These are phyloP conservation scores for Linum lewisii DNA, from an alignment of 345 rosid genomes.

Conservation along the genomic window DNA sequence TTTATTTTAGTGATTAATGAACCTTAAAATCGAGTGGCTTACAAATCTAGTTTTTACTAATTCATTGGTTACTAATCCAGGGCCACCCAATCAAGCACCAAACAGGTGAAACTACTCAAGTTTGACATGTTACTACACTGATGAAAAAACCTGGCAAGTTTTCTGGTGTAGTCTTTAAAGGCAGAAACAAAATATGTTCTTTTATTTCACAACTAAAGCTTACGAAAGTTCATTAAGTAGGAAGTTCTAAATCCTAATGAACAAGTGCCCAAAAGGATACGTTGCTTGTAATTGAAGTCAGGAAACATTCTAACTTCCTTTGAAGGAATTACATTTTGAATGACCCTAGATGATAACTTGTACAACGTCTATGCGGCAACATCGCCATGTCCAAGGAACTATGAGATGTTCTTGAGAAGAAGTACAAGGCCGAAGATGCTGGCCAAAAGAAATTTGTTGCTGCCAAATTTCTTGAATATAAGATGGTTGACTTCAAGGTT, in stretches of 20 bases:
- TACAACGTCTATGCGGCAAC: not conserved
- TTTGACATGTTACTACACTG: too few relatives aligned
- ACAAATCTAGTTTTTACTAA: too few relatives aligned
- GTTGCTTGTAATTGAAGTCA: not conserved
- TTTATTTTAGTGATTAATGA: too few relatives aligned
- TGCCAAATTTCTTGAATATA: conserved; percentile 2
- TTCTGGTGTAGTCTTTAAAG: too few relatives aligned
- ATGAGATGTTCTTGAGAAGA: not conserved
- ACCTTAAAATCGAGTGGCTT: too few relatives aligned
- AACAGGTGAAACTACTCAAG: too few relatives aligned
- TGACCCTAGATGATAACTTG: not conserved
- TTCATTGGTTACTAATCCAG: too few relatives aligned
- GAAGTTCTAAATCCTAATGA: not conserved
- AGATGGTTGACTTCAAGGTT: not conserved
- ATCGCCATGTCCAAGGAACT: not conserved
- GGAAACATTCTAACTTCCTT: not conserved
- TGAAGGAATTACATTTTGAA: not conserved
- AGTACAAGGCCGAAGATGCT: conserved; percentile 2
- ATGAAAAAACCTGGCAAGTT: too few relatives aligned
- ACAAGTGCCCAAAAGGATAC: not conserved
- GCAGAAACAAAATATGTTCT: not conserved
- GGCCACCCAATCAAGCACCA: too few relatives aligned
- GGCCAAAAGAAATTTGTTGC: conserved; percentile 4
- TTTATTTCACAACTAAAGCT: not conserved
- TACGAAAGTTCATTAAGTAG: not conserved